These are phyloP conservation scores for Puccinia polysora DNA, from an alignment of 1,284 basidiomycete species.

Conservation along the genomic window DNA sequence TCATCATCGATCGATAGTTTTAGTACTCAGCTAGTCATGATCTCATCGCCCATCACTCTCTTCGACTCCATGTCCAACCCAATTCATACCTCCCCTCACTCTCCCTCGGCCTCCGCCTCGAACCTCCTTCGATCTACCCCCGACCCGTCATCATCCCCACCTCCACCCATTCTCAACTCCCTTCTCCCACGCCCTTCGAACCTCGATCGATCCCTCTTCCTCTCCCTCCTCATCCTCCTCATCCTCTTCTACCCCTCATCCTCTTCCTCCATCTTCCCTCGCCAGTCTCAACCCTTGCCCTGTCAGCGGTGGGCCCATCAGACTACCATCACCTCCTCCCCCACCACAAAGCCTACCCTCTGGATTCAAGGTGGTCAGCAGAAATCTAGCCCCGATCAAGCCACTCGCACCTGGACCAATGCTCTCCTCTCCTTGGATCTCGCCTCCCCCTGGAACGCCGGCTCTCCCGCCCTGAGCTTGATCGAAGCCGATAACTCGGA, in stretches of 20 bases:
- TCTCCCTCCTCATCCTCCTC: not conserved
- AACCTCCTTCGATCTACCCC: not conserved
- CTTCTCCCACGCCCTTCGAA: not conserved
- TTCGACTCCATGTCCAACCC: no score
- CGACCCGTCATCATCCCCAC: not conserved
- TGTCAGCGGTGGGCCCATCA: conserved; percentile 33
- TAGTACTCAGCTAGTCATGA: no score
- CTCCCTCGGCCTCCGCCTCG: no score
- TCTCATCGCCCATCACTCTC: no score
- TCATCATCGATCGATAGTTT: no score
- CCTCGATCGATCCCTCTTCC: no score
- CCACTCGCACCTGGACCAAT: conserved; percentile 48
- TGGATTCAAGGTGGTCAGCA: conserved; percentile 48
- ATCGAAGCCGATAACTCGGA: conserved; percentile 47
- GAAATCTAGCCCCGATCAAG: conserved; percentile 43
- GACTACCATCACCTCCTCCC: conserved; percentile 30
- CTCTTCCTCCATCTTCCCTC: conserved; percentile 9
- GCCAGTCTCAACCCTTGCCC: conserved; percentile 39
- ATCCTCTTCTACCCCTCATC: not conserved
- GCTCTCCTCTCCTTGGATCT: conserved; percentile 48
- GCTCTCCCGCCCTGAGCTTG: conserved; percentile 47
- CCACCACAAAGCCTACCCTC: conserved; percentile 29
- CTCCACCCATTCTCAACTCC: not conserved
- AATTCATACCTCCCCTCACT: no score
- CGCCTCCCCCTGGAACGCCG: conserved; percentile 46